Base-by-base conservation (phyloP, 371 early-diverging fungal genomes). In the Circinella minor region DNA sequence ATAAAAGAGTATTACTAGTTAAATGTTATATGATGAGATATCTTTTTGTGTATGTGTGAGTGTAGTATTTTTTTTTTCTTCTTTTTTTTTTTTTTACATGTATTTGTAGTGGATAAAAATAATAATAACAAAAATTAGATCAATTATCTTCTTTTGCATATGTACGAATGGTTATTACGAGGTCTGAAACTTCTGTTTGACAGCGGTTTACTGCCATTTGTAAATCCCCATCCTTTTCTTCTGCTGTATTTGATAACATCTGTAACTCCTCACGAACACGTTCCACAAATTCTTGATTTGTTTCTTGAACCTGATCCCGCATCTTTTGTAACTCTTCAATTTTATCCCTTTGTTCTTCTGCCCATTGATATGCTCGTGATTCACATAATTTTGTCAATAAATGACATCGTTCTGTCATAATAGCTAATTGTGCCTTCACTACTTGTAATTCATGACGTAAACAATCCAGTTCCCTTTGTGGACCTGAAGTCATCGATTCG, bases 111-210 rank as follows among this genome's bases (percentile, higher is more conserved):
- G 2, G 27, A 27, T 27, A 27, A 27, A 27, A 27, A 27, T 27
- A 27, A 27, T 27, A 27, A 27, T 27, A 27, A 27, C 27, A 27
- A 2, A 27, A 27, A 27, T 27, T 27, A 27, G 27, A 27, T 27
- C 27, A 27, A 34, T 57, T 27, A 7, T 27, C 57, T 5, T 57
- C 57, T 17, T 65, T 36, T 65, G 65, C 49, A 14, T 63, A 69
- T 9, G 70, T 65, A n/a, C 74, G 72, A 20, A 77, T 71, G 54
- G 72, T 72, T 17, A 59, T 49, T 36, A 77, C 63, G 18, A 78
- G 65, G 9, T 62, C 71, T 38, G 77, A 61, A 7, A 76, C 73
- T 37, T 76, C 81, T 18, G 76, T 69, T 61, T 71, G 68, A 57
- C 81, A 78, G n/a, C 74, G 62, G 15, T 17, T 43, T 7, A 74